These are phyloP conservation scores for Entomortierella chlamydospora DNA, from an alignment of 192 early-diverging fungal species.

Conservation along the genomic window DNA sequence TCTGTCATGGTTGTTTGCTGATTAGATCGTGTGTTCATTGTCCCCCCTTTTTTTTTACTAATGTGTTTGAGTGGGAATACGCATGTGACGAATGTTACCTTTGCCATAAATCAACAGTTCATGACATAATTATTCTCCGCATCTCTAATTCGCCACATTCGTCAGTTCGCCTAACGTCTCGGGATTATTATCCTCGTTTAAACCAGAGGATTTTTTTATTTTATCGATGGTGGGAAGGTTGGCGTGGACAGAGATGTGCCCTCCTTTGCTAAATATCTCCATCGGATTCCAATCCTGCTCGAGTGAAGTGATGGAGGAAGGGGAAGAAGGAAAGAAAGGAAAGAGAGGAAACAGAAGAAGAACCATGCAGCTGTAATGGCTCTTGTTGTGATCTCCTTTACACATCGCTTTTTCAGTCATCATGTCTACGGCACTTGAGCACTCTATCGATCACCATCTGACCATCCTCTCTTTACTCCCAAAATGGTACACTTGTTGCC, in stretches of 20 bases:
- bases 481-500: too few relatives aligned
- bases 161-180: background rate
- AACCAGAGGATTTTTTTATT: background rate
- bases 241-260: constrained; percentile 11
- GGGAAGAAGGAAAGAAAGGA: background rate
- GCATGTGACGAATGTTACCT: too few relatives aligned
- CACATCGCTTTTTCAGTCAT: too few relatives aligned
- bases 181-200: constrained; percentile 17
- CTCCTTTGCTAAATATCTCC: background rate
- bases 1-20: too few relatives aligned
- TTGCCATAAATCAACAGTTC: too few relatives aligned
- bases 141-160: too few relatives aligned
- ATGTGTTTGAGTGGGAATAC: too few relatives aligned
- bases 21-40: too few relatives aligned
- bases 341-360: background rate
- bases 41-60: too few relatives aligned
- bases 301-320: background rate
- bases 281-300: constrained; percentile 12
- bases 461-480: background rate
- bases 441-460: background rate
- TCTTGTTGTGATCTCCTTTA: background rate
- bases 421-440: too few relatives aligned
- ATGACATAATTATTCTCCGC: too few relatives aligned
- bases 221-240: constrained; percentile 21
- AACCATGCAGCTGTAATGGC: background rate